These are phyloP conservation scores for Blumeriella jaapii DNA, from an alignment of 2,329 filamentous ascomycete genomes.

Conservation along the genomic window DNA sequence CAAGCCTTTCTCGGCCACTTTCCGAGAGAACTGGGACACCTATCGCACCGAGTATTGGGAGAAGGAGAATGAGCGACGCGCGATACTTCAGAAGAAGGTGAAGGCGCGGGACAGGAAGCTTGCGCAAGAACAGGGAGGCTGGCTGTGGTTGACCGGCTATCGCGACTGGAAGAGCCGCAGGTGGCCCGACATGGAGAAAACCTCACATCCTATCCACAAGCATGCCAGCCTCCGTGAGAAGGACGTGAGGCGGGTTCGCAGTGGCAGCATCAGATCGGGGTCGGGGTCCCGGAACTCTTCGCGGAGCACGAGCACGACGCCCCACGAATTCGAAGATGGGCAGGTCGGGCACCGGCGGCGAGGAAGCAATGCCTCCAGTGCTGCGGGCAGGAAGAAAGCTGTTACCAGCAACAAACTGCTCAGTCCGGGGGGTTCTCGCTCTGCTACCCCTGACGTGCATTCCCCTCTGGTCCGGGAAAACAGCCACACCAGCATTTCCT, in stretches of 20 bases:
- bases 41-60: constrained; percentile 96
- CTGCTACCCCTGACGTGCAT: constrained; percentile 23
- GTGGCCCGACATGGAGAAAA: constrained; percentile 24
- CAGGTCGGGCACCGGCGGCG: constrained; percentile 18
- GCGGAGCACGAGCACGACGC: constrained; percentile 27
- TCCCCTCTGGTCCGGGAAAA: constrained; percentile 24
- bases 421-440: constrained; percentile 20
- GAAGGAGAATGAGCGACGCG: constrained; percentile 80
- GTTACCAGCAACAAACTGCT: constrained; percentile 14
- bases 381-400: constrained; percentile 23
- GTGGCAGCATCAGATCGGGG: constrained; percentile 23
- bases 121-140: constrained; percentile 55
- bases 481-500: constrained; percentile 24
- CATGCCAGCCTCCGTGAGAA: constrained; percentile 18
- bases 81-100: constrained; percentile 58
- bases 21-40: constrained; percentile 93
- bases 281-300: constrained; percentile 27
- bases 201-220: constrained; percentile 19
- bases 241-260: constrained; percentile 22
- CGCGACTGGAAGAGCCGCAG: constrained; percentile 34
- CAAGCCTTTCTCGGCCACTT: constrained; percentile 89
- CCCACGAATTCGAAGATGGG: constrained; percentile 24
- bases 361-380: constrained; percentile 22
- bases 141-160: constrained; percentile 83
- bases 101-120: constrained; percentile 56